phyloP scores from a whole-genome alignment of 441 rosid species.

The Mallotus japonicus region DNA sequence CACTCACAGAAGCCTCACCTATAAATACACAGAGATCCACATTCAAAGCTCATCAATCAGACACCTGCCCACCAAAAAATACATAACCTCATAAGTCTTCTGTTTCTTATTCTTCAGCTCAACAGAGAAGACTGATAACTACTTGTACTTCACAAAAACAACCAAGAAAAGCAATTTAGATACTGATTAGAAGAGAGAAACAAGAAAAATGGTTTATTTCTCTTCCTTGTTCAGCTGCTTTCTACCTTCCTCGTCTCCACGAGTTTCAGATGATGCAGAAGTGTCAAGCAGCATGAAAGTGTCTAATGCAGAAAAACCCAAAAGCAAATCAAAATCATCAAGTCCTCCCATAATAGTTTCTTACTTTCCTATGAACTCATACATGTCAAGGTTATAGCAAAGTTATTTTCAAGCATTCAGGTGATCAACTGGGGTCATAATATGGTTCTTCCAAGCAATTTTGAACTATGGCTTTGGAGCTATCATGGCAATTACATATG shows the following conservation, averaged over 20 bases:
- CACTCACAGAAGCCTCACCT: not conserved
- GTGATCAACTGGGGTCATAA: too few species aligned
- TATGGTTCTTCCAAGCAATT: too few species aligned
- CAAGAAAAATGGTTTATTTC: not conserved
- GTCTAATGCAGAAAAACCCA: not conserved
- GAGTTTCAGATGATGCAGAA: not conserved
- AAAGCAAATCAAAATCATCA: conserved; percentile 1
- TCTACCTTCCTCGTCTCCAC: not conserved
- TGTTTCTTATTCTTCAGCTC: not conserved
- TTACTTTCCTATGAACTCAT: too few species aligned
- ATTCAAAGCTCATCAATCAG: not conserved
- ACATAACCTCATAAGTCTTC: not conserved
- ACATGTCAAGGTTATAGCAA: too few species aligned
- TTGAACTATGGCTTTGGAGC: too few species aligned
- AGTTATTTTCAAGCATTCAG: too few species aligned
- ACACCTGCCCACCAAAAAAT: too few species aligned
- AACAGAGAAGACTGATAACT: too few species aligned
- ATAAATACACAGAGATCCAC: not conserved
- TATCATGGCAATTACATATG: not conserved
- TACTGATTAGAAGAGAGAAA: not conserved
- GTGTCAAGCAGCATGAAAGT: not conserved
- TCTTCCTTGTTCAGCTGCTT: not conserved
- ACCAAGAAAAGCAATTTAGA: not conserved
- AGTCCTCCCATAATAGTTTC: not conserved
- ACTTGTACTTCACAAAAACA: too few species aligned